Evolutionary conservation across 306 rosid genomes (phyloP).

Genomic region (Datisca glomerata): DNA sequence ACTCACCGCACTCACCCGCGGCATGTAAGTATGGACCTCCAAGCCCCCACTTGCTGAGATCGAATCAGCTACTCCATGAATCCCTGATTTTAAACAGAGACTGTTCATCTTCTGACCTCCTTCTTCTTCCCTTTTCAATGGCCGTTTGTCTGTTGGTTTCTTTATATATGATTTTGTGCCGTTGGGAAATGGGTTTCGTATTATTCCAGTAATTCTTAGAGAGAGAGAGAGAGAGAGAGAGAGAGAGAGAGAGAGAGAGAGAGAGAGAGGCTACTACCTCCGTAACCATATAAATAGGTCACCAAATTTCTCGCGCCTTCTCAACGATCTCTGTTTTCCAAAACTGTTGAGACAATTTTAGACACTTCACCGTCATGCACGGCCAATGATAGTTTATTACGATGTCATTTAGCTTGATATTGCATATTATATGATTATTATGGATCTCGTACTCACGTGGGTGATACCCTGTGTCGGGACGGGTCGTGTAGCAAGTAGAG

Average conservation of each 20-base stretch:
- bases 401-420: too few relatives aligned
- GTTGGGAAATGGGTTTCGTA: too few relatives aligned
- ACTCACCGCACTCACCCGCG: constrained; percentile 10
- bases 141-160: too few relatives aligned
- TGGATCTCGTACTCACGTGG: too few relatives aligned
- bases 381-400: too few relatives aligned
- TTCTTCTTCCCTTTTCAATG: not conserved
- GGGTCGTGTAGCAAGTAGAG: too few relatives aligned
- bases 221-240: not conserved
- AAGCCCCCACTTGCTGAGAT: constrained; percentile 38
- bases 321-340: not conserved
- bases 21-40: constrained; percentile 41
- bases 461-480: too few relatives aligned
- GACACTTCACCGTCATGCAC: too few relatives aligned
- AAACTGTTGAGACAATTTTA: too few relatives aligned
- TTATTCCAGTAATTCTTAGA: too few relatives aligned
- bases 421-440: too few relatives aligned
- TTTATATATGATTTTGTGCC: too few relatives aligned
- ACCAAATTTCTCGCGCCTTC: not conserved
- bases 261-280: not conserved
- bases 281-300: not conserved
- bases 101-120: constrained; percentile 34
- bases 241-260: not conserved
- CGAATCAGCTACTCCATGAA: constrained; percentile 37
- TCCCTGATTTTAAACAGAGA: constrained; percentile 45